Conservation (phyloP, 495 filamentous ascomycete genomes). For the Penicillium paradoxum region DNA sequence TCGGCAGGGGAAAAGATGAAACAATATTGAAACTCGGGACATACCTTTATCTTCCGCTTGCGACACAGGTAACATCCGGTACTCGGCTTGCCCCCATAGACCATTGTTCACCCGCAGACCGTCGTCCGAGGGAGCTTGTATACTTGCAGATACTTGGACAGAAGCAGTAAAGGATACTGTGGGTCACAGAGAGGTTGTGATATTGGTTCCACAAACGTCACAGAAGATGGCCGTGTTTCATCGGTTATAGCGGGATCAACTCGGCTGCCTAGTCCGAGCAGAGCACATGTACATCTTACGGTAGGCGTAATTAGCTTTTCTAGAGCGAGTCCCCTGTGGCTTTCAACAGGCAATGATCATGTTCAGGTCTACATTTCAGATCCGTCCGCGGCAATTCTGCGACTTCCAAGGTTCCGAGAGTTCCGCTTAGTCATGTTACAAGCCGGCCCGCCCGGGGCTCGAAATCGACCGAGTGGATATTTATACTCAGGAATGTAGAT, state of each 20-base stretch:
- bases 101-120: constrained; percentile 29
- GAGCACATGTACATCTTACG: constrained; percentile 12
- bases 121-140: not conserved
- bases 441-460: no score
- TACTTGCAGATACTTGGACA: not conserved
- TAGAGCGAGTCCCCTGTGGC: not conserved
- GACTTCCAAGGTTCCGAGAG: not conserved
- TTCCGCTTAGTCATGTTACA: constrained; percentile 5
- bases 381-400: no score
- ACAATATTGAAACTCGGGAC: constrained; percentile 8
- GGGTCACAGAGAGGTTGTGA: constrained; percentile 4
- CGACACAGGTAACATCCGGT: constrained; percentile 46
- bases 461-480: no score
- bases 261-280: constrained; percentile 18
- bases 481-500: not conserved
- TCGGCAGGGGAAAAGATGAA: not conserved
- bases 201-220: constrained; percentile 14
- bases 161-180: not conserved
- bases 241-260: constrained; percentile 12
- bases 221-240: constrained; percentile 5
- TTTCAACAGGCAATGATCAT: not conserved
- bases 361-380: not conserved
- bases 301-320: not conserved
- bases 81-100: constrained; percentile 44
- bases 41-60: constrained; percentile 47